These are phyloP conservation scores for Balakata baccata DNA, from an alignment of 345 rosid species.

Conservation along the genomic window DNA sequence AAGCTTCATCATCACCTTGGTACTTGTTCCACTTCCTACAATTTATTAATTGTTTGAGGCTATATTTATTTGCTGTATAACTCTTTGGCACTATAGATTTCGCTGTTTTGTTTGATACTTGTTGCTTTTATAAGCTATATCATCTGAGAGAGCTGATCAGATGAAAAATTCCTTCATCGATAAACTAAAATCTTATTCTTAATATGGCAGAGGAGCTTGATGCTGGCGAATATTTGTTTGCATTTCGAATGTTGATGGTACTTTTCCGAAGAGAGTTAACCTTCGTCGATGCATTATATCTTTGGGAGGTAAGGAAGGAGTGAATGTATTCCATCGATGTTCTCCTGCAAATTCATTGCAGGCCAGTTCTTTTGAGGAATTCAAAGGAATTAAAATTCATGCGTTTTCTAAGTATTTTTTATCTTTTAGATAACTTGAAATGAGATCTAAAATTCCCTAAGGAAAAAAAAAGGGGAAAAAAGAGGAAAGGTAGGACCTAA, in stretches of 20 bases:
- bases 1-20: constrained; percentile 95
- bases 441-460: not conserved
- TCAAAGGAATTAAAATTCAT: not conserved
- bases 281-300: constrained; percentile 75
- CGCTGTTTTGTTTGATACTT: not conserved
- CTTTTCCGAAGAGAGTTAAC: constrained; percentile 94
- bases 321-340: not conserved
- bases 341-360: not conserved
- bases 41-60: not conserved
- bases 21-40: constrained; percentile 25
- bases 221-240: constrained; percentile 92
- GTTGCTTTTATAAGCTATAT: not conserved
- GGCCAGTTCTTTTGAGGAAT: not conserved
- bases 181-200: constrained; percentile 16
- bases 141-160: not conserved
- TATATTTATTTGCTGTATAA: constrained; percentile 12
- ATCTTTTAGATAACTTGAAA: not conserved
- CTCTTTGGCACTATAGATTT: not conserved
- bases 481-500: not conserved
- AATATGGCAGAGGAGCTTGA: constrained; percentile 71
- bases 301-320: constrained; percentile 81
- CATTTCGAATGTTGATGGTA: constrained; percentile 95
- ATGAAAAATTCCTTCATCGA: not conserved
- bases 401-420: not conserved
- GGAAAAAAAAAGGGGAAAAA: not conserved